These are phyloP conservation scores for Colletotrichum euphorbiae DNA, from an alignment of 2,329 filamentous ascomycete genomes.

Conservation along the genomic window DNA sequence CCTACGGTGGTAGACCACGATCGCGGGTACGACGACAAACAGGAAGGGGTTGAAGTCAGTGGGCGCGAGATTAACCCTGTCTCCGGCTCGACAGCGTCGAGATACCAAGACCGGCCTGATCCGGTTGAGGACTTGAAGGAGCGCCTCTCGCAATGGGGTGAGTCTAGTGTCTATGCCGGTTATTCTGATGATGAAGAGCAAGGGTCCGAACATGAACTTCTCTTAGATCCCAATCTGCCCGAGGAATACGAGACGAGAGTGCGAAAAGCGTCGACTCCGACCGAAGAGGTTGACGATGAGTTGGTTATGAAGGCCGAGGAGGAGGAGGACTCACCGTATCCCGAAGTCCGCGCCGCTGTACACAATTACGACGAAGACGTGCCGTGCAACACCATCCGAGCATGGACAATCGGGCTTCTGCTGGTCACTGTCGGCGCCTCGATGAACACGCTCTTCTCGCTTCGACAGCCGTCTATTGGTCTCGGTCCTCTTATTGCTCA, in stretches of 20 bases:
- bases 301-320: conserved; percentile 54
- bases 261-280: conserved; percentile 20
- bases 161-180: conserved; percentile 51
- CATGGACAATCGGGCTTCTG: conserved; percentile 71
- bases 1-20: conserved; percentile 45
- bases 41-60: conserved; percentile 46
- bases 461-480: conserved; percentile 71
- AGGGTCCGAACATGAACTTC: conserved; percentile 65
- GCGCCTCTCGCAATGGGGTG: conserved; percentile 55
- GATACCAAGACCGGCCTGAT: conserved; percentile 34
- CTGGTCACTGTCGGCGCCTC: conserved; percentile 68
- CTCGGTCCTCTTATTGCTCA: conserved; percentile 72
- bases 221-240: conserved; percentile 65
- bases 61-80: conserved; percentile 45
- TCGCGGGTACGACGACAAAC: conserved; percentile 44
- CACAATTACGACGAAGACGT: conserved; percentile 73
- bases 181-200: conserved; percentile 58
- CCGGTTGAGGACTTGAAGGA: conserved; percentile 50
- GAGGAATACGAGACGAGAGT: conserved; percentile 56
- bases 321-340: conserved; percentile 71
- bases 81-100: conserved; percentile 38
- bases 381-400: conserved; percentile 74
- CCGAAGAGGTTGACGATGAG: conserved; percentile 46
- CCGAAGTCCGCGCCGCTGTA: conserved; percentile 74
- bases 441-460: conserved; percentile 73